Evolutionary conservation across 2,329 filamentous ascomycete species (phyloP), one percentile per base, ranked within the genome.

Genomic region (Blumeria graminis): DNA sequence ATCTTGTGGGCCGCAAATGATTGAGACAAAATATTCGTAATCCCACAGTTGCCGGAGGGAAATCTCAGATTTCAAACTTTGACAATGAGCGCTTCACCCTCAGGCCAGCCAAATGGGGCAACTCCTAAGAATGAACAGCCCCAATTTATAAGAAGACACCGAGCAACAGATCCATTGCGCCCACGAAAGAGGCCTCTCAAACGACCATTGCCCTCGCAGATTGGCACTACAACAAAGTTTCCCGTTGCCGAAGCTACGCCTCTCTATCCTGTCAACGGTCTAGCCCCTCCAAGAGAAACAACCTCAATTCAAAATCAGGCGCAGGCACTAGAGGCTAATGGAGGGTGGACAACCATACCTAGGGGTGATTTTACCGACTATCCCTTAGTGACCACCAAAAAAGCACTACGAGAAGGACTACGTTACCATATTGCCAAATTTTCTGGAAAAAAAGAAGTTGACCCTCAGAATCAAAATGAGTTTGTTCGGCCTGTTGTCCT

Each of bases 341-440:
- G 60, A 35, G 79, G 78, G 46, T 82, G 78, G 78, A 76, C 76
- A 3, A 71, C 74, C 50, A 71, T 75, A 33, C 70, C 74, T 1
- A 71, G 72, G 1, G 70, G 68, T 1, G 62, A 63, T 16, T 67
- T 65, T 32, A 68, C 70, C 22, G 81, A 81, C 63, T 81, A 72
- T 62, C 86, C 86, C 13, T 74, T 96, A 16, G 78, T 87, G 61
- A 86, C 88, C 6, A 93, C 86, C 6, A 94, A 93, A 69, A 81
- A 82, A 64, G 80, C 82, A 9, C 69, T 94, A 54, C 75, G 86
- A 57, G 83, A 92, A 62, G 85, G 84, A 6, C 71, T 94, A 58
- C 84, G 90, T 53, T 81, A 88, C 64, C 92, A 98, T 66, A 78
- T 94, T 60, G 89, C 94, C 74, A 82, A 86, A 62, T 81, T 98